These are phyloP conservation scores for Nannochloropsis granulata DNA, from an alignment of 108 stramenopile species.

Conservation along the genomic window DNA sequence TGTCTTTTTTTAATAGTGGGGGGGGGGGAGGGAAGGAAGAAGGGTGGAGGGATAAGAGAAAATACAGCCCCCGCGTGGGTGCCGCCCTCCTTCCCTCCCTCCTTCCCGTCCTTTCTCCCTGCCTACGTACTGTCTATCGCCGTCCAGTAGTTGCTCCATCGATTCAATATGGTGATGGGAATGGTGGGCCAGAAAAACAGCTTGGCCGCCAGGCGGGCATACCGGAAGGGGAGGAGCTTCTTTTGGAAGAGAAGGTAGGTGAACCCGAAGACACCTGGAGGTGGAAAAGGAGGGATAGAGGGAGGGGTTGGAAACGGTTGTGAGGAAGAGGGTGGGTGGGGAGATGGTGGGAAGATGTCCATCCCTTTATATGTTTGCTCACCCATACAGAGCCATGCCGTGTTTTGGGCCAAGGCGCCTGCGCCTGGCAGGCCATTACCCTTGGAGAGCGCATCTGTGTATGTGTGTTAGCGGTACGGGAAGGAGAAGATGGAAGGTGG, in stretches of 20 bases:
- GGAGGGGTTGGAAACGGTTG: background rate
- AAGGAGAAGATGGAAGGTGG: background rate
- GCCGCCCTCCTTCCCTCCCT: background rate
- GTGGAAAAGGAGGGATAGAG: background rate
- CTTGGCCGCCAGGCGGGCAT: conserved; percentile 1
- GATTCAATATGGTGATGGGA: conserved; percentile 16
- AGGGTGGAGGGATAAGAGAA: background rate
- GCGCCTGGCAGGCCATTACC: background rate
- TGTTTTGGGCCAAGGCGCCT: background rate
- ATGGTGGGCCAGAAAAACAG: conserved; percentile 31
- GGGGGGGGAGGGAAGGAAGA: background rate
- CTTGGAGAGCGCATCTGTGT: background rate
- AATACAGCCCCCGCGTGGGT: background rate
- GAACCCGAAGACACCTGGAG: background rate
- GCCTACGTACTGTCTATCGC: conserved; percentile 18
- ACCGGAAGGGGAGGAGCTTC: background rate
- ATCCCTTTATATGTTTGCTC: background rate
- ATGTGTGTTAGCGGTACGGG: no score
- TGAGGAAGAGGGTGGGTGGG: background rate
- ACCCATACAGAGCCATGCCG: background rate
- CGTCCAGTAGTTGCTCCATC: conserved; percentile 32
- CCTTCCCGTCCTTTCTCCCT: background rate
- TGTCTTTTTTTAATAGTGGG: background rate
- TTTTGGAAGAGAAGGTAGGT: background rate
- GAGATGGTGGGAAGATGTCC: background rate